Base-by-base conservation (phyloP, 805 yeast genomes). In the Yamadazyma takamatsuzukensis region DNA sequence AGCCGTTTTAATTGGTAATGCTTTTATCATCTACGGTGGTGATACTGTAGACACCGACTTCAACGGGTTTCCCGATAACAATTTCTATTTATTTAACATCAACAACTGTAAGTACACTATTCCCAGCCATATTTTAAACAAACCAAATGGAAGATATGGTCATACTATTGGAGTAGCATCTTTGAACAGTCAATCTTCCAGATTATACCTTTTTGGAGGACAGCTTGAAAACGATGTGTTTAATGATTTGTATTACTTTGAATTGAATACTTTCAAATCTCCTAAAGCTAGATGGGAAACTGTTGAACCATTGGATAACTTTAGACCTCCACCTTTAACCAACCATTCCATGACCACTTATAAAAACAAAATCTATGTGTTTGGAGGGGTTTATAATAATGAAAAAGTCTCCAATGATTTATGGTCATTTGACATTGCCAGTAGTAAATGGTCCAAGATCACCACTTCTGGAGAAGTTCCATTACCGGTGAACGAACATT, bases 11-110 rank as follows among this genome's bases (percentile, higher is more conserved):
- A 81, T 95, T 40, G 98, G 97, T 10, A 90, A 89, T 52, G 97
- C 97, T 1, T 93, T 82, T 50, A 88, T 93, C 27, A 77, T 93
- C 10, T 90, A 86, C 59, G 98, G 97, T 21, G 99, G 99, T 49
- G 98, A 93, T 54, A 93, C 97, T 1, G 83, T 80, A 24, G 83
- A 79, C 31, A 81, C 88, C 21, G 87, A 83, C 51, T 74, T 73
- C 30, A 70, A 71, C 31, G 87, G 87, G 5, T 78, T 76, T 36
- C 80, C 94, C 44, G 99, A 93, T 60, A 89, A 90, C 59, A 86
- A 84, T 53, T 66, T 93, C 39, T 93, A 93, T 56, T 72, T 93
- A 48, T 83, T 93, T 64, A 96, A 41, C 72, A 75, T 40, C 48
- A 66, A 64, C 51, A 64, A 64, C 51, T 43, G 51, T 44, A 66